Evolutionary conservation across 2,329 filamentous ascomycete species (phyloP).

Genomic region (Phyllosticta capitalensis): DNA sequence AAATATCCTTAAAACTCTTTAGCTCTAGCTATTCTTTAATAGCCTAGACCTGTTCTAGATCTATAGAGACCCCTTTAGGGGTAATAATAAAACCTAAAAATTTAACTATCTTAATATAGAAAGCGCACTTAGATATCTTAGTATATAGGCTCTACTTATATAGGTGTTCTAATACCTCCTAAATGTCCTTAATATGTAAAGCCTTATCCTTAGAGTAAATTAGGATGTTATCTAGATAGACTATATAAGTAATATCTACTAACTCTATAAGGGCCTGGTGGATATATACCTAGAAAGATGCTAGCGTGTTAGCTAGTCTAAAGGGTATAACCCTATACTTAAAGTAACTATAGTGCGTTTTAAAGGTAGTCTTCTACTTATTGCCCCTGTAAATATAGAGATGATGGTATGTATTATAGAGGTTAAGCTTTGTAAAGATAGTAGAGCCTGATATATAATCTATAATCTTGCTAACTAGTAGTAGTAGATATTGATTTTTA

Average conservation of each 20-base stretch:
- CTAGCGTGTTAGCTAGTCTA: too few species aligned
- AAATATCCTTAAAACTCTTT: slow-evolving; percentile 15
- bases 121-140: slow-evolving; percentile 22
- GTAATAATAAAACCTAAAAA: slow-evolving; percentile 25
- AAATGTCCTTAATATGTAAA: slow-evolving; percentile 18
- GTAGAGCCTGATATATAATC: too few species aligned
- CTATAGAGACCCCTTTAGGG: slow-evolving; percentile 17
- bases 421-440: too few species aligned
- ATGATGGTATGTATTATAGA: slow-evolving; percentile 17
- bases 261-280: too few species aligned
- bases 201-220: slow-evolving; percentile 15
- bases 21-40: slow-evolving; percentile 19
- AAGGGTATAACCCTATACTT: background rate
- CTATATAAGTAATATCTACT: too few species aligned
- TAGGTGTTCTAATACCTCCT: slow-evolving; percentile 18
- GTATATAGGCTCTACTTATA: slow-evolving; percentile 14
- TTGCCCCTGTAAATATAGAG: slow-evolving; percentile 15
- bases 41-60: slow-evolving; percentile 17
- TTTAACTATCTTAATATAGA: slow-evolving; percentile 19
- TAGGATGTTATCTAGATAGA: too few species aligned
- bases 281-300: slow-evolving; percentile 23
- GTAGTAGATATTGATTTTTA: slow-evolving; percentile 17
- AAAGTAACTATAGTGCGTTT: background rate
- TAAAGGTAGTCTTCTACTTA: background rate
- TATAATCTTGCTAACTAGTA: slow-evolving; percentile 4